Base-by-base conservation (phyloP, 108 stramenopile species). In the Cyclostephanos invisitatus region DNA sequence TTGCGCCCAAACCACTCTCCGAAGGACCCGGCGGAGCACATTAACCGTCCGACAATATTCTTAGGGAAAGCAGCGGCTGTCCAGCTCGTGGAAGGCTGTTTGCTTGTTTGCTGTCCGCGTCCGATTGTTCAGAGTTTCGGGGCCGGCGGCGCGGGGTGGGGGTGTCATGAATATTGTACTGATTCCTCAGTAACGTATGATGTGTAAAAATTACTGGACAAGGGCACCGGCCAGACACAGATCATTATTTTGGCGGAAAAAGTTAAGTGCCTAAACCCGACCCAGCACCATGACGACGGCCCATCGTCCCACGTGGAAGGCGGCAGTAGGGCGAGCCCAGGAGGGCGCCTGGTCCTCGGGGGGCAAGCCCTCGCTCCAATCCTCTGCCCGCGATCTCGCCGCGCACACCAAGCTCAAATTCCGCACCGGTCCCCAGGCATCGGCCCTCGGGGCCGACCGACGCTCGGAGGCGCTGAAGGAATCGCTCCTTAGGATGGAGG, bases 241-340 rank as follows among this genome's bases (percentile, higher is more conserved):
- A 32, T 3, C 4, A 32, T 32, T 4, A 32, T 40, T 40, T 40
- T 40, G 40, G 10, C 40, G 11, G 10, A 40, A 37, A 37, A 7
- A 7, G 36, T 3, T 6, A 37, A 37, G 7, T 6, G 7, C 3
- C 5, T 11, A 40, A 46, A 46, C 12, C 44, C 0, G 7, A 40
- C 40, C 44, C 29, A 29, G 4, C 53, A 69, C 68, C 71, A 94
- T 96, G 93, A 92, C 93, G 27, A 94, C 93, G 25, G 93, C 94
- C 72, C 96, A 97, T 77, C 73, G 94, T 62, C 94, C 96, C 60
- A 95, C 94, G 9, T 96, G 92, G 92, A 97, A 96, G 78, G 91
- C 96, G 22, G 96, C 96, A 46, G 92, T 93, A 21, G 96, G 92
- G 44, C 79, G 83, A 42, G 86, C 91, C 72, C 76, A 92, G 55